Base-by-base conservation (phyloP, 2,329 filamentous ascomycete species). In the Fusarium sp. region DNA sequence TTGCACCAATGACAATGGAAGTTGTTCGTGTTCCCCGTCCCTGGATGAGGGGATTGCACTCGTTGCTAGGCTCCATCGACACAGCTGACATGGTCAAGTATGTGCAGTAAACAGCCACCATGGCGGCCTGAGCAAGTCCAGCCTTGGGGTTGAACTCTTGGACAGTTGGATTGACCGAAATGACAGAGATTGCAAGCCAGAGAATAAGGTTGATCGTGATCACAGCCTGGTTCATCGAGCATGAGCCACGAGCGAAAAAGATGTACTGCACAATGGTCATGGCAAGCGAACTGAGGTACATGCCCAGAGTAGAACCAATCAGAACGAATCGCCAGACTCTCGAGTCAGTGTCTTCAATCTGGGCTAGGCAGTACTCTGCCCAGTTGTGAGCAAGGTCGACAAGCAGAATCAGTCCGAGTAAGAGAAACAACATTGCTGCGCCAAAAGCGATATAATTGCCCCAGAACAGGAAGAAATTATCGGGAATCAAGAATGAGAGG, bases 81-180 rank as follows among this genome's bases (percentile, higher is more conserved):
- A 99, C 96, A 26, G 96, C 96, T 4, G 94, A 98, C 90, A 99
- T 93, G 71, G 96, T 99, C 57, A 99, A 88, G 78, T 99, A 99
- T 42, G 96, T 98, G 88, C 96, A 99, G 85, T 99, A 99, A 61
- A 97, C 89, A 20, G 94, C 93, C 43, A 99, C 96, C 88, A 98
- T 98, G 66, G 96, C 95, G 41, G 94, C 94, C 79, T 99, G 96
- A n/a, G 96, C 96, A 62, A 99, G 86, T 48, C 96, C 96, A 41
- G 96, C 96, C 77, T 95, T 94, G 47, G 94, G 90, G 80, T 99
- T 99, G 78, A 91, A 91, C 76, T 94, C 93, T 80, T 99, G 96
- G 16, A 99, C 89, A 2, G 88, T 88, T 3, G 96, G 94, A 77
- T 98, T 94, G 65, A 99, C 91, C 1, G 95, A 98, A 31, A 98